Evolutionary conservation across 805 yeast genomes (phyloP), one percentile per base, ranked within the genome.

Genomic region (Clavispora fructus): DNA sequence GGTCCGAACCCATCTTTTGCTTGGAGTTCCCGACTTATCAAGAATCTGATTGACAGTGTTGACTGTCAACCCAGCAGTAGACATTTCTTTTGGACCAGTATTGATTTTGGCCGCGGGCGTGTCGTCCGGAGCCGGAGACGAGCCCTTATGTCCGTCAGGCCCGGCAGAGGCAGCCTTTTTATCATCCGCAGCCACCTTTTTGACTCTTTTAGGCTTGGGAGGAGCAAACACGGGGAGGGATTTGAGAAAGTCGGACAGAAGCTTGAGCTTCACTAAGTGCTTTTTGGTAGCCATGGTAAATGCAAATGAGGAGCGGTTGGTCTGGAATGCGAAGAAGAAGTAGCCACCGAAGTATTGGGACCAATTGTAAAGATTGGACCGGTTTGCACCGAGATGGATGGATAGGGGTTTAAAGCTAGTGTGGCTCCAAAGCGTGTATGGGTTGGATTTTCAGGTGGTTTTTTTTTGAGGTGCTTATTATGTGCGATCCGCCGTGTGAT

Each of bases 31-130:
- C 11, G 68, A 58, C 43, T 62, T 66, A 48, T 70, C 74, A 40
- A 71, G 59, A 0, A 56, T 47, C 43, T 61, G 65, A 12, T 49
- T 50, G 13, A 65, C 60, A 41, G 63, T 57, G 45, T 68, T 68
- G 65, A 70, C 63, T 4, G 71, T 60, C 42, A 70, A 59, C 0
- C 75, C 74, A 0, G 74, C 64, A 0, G 74, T 68, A n/a, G 72
- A 64, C 46, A 62, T 52, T 43, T 69, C 74, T 50, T 70, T 70
- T 35, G 66, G 57, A 2, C 73, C 74, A 6, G 69, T 62, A 47
- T 68, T 69, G 53, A 68, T 67, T 40, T 64, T 60, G 45, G 60
- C 53, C 47, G 55, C 56, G 43, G 57, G 54, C 16, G 49, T 46
- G 13, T 50, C 51, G 27, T 44, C 50, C 9, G 50, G 52, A 1